Percentiles rank a stretch among this genome's conserved stretches.
These are phyloP conservation scores for Poa pratensis DNA, from an alignment of 176 grass and related monocot genomes.

Conservation along the genomic window DNA sequence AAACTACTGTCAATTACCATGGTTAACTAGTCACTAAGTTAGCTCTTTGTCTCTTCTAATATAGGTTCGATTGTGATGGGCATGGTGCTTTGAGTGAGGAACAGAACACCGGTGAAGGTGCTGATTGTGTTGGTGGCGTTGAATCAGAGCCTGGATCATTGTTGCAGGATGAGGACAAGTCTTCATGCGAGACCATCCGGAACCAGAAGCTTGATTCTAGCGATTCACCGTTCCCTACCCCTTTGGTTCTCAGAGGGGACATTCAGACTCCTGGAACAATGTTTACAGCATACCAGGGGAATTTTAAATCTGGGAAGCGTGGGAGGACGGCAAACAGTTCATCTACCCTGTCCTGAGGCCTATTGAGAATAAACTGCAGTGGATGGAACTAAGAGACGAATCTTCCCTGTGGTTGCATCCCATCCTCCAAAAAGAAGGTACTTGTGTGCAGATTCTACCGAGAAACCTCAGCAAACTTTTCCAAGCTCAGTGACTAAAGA, in stretches of 20 bases:
- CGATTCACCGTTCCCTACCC: conserved; percentile 78
- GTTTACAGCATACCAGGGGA: conserved; percentile 43
- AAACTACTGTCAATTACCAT: background rate
- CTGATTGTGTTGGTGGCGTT: background rate
- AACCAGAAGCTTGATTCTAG: conserved; percentile 32
- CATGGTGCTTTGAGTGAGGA: background rate
- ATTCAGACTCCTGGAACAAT: conserved; percentile 74
- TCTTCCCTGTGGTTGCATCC: conserved; percentile 16
- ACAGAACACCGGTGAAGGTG: conserved; percentile 19
- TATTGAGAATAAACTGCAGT: conserved; percentile 54
- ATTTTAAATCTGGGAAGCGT: conserved; percentile 47
- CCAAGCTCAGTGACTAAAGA: background rate
- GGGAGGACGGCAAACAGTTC: conserved; percentile 58
- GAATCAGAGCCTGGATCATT: conserved; percentile 28
- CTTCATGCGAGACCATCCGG: conserved; percentile 21
- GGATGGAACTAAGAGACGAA: conserved; percentile 34
- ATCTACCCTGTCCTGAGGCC: conserved; percentile 66
- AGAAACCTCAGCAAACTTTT: conserved; percentile 31
- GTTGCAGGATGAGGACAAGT: conserved; percentile 27
- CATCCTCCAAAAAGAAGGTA: conserved; percentile 43
- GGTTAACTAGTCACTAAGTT: background rate
- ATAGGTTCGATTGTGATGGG: conserved; percentile 46
- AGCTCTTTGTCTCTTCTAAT: background rate
- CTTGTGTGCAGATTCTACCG: conserved; percentile 8
- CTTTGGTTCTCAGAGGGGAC: conserved; percentile 62